These are phyloP conservation scores for Sugiyamaella marilandica DNA, from an alignment of 805 yeast genomes.

Conservation along the genomic window DNA sequence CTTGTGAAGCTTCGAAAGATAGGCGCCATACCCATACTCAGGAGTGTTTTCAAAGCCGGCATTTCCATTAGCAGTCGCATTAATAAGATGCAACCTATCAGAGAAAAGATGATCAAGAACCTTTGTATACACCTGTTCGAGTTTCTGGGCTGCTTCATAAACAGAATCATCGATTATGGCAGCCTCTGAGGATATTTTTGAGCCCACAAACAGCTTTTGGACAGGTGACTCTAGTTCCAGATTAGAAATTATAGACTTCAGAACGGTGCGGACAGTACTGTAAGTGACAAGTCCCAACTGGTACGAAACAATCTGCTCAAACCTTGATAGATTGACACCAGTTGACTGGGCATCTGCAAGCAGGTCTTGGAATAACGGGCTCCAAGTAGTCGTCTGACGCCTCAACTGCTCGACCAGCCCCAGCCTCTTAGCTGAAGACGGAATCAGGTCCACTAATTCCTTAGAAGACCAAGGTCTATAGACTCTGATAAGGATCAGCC, in stretches of 20 bases:
- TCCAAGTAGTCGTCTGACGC: slow-evolving; percentile 42
- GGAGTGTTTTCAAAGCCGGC: slow-evolving; percentile 55
- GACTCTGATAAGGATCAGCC: slow-evolving; percentile 54
- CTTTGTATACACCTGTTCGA: slow-evolving; percentile 74
- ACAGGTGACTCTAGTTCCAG: slow-evolving; percentile 49
- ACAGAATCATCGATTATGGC: slow-evolving; percentile 31
- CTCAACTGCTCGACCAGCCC: slow-evolving; percentile 65
- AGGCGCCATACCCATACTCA: slow-evolving; percentile 83
- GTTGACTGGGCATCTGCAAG: slow-evolving; percentile 46
- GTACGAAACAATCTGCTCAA: slow-evolving; percentile 48
- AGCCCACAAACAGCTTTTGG: slow-evolving; percentile 60
- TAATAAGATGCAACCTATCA: slow-evolving; percentile 52
- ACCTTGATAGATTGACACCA: slow-evolving; percentile 13
- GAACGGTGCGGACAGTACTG: slow-evolving; percentile 38
- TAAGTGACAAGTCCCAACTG: slow-evolving; percentile 45
- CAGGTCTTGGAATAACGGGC: slow-evolving; percentile 72
- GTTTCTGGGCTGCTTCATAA: slow-evolving; percentile 43
- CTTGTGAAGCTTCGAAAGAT: slow-evolving; percentile 52
- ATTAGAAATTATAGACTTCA: slow-evolving; percentile 49
- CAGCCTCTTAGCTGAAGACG: slow-evolving; percentile 50
- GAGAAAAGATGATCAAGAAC: slow-evolving; percentile 66
- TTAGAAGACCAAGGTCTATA: slow-evolving; percentile 69
- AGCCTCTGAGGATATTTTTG: slow-evolving; percentile 20
- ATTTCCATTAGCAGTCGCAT: slow-evolving; percentile 44
- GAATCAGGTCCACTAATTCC: slow-evolving; percentile 47